These are phyloP conservation scores for Blastocladiella emersonii DNA, from an alignment of 371 early-diverging fungal species.

Conservation along the genomic window DNA sequence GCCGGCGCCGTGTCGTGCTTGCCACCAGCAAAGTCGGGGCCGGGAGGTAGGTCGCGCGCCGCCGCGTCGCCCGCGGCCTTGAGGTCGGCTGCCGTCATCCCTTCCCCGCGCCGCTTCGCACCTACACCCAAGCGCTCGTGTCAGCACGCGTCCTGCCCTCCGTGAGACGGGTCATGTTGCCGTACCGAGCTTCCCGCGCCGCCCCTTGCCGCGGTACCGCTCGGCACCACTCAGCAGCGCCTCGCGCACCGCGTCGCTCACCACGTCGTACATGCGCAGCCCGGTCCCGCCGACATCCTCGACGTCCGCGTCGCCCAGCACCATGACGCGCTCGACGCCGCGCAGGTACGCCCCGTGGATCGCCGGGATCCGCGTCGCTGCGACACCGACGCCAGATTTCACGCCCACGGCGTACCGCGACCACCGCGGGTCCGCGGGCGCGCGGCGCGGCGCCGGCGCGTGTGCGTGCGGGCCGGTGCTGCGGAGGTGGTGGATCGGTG, in stretches of 20 bases:
- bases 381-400: conserved; percentile 30
- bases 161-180: too few species aligned
- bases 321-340: conserved; percentile 17
- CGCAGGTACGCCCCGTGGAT: conserved; percentile 30
- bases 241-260: too few species aligned
- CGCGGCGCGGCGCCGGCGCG: too few species aligned
- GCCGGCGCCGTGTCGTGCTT: too few species aligned
- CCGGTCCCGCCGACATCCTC: conserved; percentile 15
- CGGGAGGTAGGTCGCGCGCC: not conserved
- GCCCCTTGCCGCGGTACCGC: too few species aligned
- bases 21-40: too few species aligned
- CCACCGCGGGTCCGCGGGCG: conserved; percentile 11
- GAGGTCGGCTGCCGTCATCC: not conserved
- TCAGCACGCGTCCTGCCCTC: too few species aligned
- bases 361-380: conserved; percentile 21
- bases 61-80: not conserved
- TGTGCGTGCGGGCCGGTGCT: too few species aligned
- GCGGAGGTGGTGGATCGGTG: too few species aligned
- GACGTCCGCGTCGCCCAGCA: conserved; percentile 20
- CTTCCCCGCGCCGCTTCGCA: not conserved
- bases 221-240: too few species aligned
- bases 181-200: too few species aligned
- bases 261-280: conserved; percentile 25
- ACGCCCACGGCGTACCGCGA: conserved; percentile 24
- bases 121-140: too few species aligned